A percentile compares a stretch with the other conserved stretches of the same genome.
Evolutionary conservation across 495 filamentous ascomycete genomes (phyloP).

Genomic region (Neurospora hispaniola): DNA sequence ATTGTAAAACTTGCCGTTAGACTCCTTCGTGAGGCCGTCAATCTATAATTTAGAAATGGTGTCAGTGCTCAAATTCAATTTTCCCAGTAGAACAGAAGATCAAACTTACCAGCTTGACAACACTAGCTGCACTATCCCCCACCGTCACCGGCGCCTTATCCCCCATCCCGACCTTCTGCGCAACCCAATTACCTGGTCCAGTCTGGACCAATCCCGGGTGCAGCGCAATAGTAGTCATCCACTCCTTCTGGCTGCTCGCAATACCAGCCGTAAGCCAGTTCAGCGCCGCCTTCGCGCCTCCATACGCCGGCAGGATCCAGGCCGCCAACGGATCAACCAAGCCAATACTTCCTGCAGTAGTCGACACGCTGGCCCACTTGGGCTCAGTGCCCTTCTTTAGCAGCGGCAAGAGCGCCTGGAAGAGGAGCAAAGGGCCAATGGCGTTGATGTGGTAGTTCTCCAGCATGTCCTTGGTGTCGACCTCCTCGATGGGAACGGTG

Average conservation of each 20-base stretch:
- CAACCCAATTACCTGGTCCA: neutral
- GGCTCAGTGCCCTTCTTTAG: conserved; percentile 8
- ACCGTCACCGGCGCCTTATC: neutral
- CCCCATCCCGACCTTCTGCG: neutral
- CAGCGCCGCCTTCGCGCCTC: conserved; percentile 12
- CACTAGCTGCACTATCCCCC: neutral
- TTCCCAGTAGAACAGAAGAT: neutral
- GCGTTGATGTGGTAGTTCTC: conserved; percentile 10
- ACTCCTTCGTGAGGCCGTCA: neutral
- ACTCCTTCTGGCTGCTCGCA: neutral
- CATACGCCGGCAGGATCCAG: conserved; percentile 11
- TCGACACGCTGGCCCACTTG: conserved; percentile 12
- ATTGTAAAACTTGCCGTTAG: neutral
- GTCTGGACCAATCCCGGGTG: neutral
- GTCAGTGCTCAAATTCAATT: neutral
- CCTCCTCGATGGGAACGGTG: conserved; percentile 10
- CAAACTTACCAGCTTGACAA: neutral
- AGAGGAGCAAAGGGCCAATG: conserved; percentile 11
- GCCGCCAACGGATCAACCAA: conserved; percentile 3
- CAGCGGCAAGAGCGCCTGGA: conserved; percentile 7
- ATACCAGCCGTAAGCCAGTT: conserved; percentile 12
- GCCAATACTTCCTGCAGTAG: conserved; percentile 7
- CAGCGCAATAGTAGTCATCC: neutral
- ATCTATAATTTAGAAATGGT: too few species aligned
- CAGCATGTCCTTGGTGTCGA: conserved; percentile 1